Evolutionary conservation across 305 asterid species (phyloP), one percentile per base, ranked within the genome.

Genomic region (Solanum hybrid): DNA sequence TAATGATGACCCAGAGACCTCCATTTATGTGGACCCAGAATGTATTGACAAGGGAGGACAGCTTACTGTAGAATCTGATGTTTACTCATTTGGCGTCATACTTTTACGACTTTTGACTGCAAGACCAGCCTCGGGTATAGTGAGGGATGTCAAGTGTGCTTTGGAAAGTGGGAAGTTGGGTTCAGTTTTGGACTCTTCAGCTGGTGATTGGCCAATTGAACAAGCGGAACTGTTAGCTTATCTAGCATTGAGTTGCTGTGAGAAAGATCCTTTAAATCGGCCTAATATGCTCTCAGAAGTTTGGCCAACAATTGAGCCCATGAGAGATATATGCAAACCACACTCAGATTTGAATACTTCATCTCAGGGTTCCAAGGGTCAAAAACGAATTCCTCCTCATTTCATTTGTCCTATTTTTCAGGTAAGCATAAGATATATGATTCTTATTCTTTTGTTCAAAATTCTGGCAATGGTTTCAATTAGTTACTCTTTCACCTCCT

Each of bases 401-500:
- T 97, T 97, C 64, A 90, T 95, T 86, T 97, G 99, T 90, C 99
- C 99, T 14, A 95, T 97, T 88, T 93, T 89, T 89, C 98, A 97
- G 98, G 99, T 97, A 94, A 91, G 64, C 15, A 6, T 72, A n/a
- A 35, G 34, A 89, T 37, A 36, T 71, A 17, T 85, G 81, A 31
- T 66, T 9, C 9, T 10, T 31, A 36, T 27, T 3, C 34, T 19
- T 77, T 73, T 40, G 31, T 38, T 85, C 78, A 40, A n/a, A 45
- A 87, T 45, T 76, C 2, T 77, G 31, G 3, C 13, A 2, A 7
- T 86, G 32, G 36, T 29, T 64, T 78, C 89, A 69, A 38, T 8
- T 66, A 87, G n/a, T 29, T 17, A 76, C 26, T 51, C 26, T 87
- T 31, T 69, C 64, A 75, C 85, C 71, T 38, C 69, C 80, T 75